Evolutionary conservation across 768 basidiomycete genomes (phyloP).

Genomic region (Termitomyces eurrhizus): DNA sequence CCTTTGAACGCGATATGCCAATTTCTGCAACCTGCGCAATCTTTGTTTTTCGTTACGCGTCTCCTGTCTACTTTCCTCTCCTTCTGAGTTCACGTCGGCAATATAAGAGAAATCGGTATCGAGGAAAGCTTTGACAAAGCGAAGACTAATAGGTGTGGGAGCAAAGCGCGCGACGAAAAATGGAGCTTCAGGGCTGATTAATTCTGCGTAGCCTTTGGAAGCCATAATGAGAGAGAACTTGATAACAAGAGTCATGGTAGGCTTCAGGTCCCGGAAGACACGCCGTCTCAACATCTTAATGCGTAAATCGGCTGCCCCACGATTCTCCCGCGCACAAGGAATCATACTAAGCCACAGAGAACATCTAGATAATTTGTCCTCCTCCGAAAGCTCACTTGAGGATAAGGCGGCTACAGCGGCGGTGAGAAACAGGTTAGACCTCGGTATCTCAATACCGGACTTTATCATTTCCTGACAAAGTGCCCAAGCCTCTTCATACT

Average conservation of each 20-base stretch:
- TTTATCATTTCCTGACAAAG: constrained; percentile 29
- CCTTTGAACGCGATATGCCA: constrained; percentile 26
- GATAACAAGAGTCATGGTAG: constrained; percentile 25
- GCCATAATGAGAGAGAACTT: constrained; percentile 31
- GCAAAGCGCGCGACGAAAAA: constrained; percentile 43
- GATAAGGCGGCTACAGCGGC: constrained; percentile 24
- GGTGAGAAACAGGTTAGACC: constrained; percentile 24
- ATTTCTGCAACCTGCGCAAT: constrained; percentile 3
- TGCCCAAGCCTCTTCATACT: constrained; percentile 26
- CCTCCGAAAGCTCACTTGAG: constrained; percentile 6
- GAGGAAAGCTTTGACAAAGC: constrained; percentile 38
- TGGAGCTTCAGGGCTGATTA: constrained; percentile 22
- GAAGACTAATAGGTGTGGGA: constrained; percentile 24
- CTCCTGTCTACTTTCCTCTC: not conserved
- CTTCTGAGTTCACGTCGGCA: constrained; percentile 1
- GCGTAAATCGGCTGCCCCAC: not conserved
- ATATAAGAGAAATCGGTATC: constrained; percentile 20
- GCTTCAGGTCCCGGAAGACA: constrained; percentile 20
- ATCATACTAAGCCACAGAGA: constrained; percentile 31
- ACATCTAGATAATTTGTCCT: constrained; percentile 15
- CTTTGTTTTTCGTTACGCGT: not conserved
- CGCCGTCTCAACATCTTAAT: constrained; percentile 21
- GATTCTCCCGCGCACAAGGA: constrained; percentile 17
- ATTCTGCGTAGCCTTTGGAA: constrained; percentile 32
- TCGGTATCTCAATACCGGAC: constrained; percentile 25